These are phyloP conservation scores for Adansonia grandidieri DNA, from an alignment of 441 rosid genomes.

Conservation along the genomic window DNA sequence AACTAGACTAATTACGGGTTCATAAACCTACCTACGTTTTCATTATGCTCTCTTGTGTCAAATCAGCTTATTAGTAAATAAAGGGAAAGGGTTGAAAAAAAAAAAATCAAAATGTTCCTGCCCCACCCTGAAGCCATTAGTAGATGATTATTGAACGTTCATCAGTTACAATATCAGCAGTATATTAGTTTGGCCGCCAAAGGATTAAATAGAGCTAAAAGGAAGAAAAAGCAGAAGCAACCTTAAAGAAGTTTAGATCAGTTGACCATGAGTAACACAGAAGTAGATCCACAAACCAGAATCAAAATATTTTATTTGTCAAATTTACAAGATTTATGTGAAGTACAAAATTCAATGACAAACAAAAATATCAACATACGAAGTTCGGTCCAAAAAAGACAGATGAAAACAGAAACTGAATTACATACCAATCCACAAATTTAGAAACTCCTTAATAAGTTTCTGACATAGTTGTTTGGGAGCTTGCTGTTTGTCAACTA, in stretches of 20 bases:
- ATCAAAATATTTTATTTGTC: neutral
- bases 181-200: neutral
- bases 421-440: neutral
- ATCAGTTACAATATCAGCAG: neutral
- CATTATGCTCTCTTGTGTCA: neutral
- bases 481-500: neutral
- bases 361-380: neutral
- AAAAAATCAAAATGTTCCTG: neutral
- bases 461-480: neutral
- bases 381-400: neutral
- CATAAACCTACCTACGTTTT: no score
- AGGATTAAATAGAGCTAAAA: neutral
- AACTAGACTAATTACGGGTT: no score
- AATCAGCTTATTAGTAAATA: neutral
- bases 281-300: conserved; percentile 15
- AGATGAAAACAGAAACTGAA: neutral
- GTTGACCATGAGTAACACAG: neutral
- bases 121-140: conserved; percentile 1
- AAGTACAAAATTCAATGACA: conserved; percentile 15
- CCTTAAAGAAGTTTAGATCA: neutral
- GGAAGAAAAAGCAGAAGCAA: neutral
- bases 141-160: neutral
- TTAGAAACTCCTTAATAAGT: neutral
- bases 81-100: neutral
- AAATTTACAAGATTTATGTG: neutral